Evolutionary conservation across 257 asterid genomes (phyloP), one percentile per base, ranked within the genome.

Genomic region (Mentha longifolia): DNA sequence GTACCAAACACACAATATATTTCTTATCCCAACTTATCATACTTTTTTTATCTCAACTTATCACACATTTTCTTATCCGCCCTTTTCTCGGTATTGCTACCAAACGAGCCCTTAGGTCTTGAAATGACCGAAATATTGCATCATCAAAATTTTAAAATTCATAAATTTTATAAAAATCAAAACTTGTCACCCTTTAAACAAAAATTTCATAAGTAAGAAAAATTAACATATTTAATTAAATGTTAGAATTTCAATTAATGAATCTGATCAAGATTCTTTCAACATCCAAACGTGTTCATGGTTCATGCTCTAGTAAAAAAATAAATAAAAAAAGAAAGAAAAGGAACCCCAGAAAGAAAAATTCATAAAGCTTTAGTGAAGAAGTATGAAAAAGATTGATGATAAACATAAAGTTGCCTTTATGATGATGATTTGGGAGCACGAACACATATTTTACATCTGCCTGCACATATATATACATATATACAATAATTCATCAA

Each of bases 401-500:
- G 59, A 54, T 52, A 50, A 28, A 30, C 12, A 39, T 11, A 49
- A 50, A 31, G 49, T 20, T n/a, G 14, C 35, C 50, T 49, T 67
- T 35, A 45, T 64, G 37, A 42, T 41, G 67, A 62, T 62, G 22
- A 35, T 17, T 47, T 65, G 30, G 31, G 45, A 47, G 71, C 47
- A 50, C 33, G 16, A 9, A 11, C 4, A 51, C 47, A 37, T 37
- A 22, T 22, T 22, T 22, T 22, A 22, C 25, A 22, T 22, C 25
- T 22, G 25, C 25, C 25, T 22, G 25, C 25, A 22, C 25, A 22
- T 3, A 9, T 39, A 9, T 39, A 42, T 11, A 10, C 15, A 42
- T 3, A 10, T 7, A 49, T 3, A 46, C 57, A 66, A 30, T 46
- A 46, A 47, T 66, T 35, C 39, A 41, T 41, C 10, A 7, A 7